Conservation (phyloP, 192 early-diverging fungal genomes). For the Mortierella alpina region DNA sequence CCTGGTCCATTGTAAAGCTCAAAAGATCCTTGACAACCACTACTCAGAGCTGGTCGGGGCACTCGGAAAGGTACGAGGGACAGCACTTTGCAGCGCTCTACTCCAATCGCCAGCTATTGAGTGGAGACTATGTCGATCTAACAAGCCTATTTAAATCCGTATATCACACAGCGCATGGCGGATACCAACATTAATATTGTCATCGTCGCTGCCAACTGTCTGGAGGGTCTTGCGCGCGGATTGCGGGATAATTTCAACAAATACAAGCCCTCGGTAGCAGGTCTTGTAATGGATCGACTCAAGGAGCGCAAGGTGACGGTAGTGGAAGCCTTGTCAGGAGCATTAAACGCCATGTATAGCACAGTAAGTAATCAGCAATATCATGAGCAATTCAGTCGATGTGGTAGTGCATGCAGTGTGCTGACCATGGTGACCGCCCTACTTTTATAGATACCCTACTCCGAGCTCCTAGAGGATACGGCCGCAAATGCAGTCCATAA, state of each 20-base stretch:
- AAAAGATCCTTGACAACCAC: slow-evolving; percentile 78
- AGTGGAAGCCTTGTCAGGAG: slow-evolving; percentile 81
- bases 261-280: slow-evolving; percentile 76
- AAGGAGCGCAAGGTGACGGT: slow-evolving; percentile 96
- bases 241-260: slow-evolving; percentile 83
- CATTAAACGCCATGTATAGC: slow-evolving; percentile 87
- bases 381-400: too few relatives aligned
- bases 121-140: too few relatives aligned
- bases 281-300: slow-evolving; percentile 87
- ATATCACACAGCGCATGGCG: slow-evolving; percentile 64
- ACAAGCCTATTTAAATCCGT: too few relatives aligned
- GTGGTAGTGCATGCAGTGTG: background rate
- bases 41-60: slow-evolving; percentile 86
- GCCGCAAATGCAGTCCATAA: slow-evolving; percentile 80
- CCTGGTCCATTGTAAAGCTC: slow-evolving; percentile 73
- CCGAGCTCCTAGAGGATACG: slow-evolving; percentile 85
- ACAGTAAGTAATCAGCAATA: slow-evolving; percentile 52
- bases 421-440: background rate
- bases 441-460: slow-evolving; percentile 55
- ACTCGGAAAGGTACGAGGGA: slow-evolving; percentile 77
- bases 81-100: too few relatives aligned
- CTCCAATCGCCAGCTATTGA: too few relatives aligned
- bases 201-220: slow-evolving; percentile 80
- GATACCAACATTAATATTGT: slow-evolving; percentile 93
- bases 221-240: slow-evolving; percentile 84